Evolutionary conservation across 225 moss, liverwort and hornwort genomes (phyloP).

Genomic region (Neckera pumila): DNA sequence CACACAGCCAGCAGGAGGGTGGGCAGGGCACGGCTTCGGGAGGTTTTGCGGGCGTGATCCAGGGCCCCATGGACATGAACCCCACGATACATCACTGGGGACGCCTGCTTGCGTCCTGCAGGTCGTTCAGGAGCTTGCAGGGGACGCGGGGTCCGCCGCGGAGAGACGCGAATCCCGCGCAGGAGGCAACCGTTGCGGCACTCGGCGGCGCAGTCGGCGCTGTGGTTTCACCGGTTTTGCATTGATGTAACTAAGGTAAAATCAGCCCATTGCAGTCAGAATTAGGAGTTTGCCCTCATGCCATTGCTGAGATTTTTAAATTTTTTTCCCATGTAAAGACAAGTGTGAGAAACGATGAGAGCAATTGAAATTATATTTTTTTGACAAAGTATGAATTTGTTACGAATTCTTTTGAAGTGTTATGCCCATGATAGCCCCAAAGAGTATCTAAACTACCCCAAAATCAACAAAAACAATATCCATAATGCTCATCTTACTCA

Average conservation of each 20-base stretch:
- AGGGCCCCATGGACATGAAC: background rate
- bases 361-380: background rate
- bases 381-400: background rate
- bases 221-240: too few species aligned
- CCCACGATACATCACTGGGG: too few species aligned
- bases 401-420: background rate
- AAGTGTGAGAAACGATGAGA: background rate
- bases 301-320: background rate
- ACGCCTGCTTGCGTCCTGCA: background rate
- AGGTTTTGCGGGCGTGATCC: background rate
- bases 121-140: background rate
- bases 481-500: background rate
- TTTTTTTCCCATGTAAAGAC: too few species aligned
- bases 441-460: fast-evolving
- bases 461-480: background rate
- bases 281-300: background rate
- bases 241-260: background rate
- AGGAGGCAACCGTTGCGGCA: background rate
- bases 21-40: background rate
- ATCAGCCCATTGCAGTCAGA: background rate
- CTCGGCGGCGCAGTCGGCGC: background rate
- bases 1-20: background rate
- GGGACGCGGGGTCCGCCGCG: too few species aligned
- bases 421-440: background rate
- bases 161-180: background rate